A percentile compares a stretch with the other conserved stretches of the same genome.
Evolutionary conservation across 345 rosid genomes (phyloP).

Genomic region (Syzygium grande): DNA sequence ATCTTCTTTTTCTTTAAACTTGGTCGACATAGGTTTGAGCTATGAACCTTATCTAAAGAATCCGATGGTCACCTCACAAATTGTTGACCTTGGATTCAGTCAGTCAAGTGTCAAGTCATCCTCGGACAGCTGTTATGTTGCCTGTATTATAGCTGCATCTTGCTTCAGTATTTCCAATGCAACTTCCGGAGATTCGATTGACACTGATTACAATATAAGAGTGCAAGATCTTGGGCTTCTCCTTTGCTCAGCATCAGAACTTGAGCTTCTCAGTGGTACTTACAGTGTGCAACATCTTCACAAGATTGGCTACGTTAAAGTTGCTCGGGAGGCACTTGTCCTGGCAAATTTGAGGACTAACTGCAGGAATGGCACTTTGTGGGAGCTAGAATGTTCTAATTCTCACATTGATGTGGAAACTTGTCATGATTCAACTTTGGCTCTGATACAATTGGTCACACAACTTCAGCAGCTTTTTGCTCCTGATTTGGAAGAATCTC

Average conservation of each 20-base stretch:
- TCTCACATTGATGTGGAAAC: conserved; percentile 61
- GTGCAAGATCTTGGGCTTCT: conserved; percentile 88
- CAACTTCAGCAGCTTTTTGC: conserved; percentile 84
- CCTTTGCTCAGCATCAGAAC: conserved; percentile 40
- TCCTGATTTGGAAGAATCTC: conserved; percentile 85
- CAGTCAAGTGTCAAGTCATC: conserved; percentile 23
- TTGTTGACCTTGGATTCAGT: conserved; percentile 10
- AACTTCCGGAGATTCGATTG: conserved; percentile 22
- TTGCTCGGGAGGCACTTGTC: conserved; percentile 64
- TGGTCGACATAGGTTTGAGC: conserved; percentile 85
- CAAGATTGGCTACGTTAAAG: conserved; percentile 65
- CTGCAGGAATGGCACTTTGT: conserved; percentile 44
- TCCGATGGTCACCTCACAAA: conserved; percentile 1
- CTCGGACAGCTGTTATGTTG: conserved; percentile 31
- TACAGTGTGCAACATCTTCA: conserved; percentile 59
- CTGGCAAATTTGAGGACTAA: conserved; percentile 55
- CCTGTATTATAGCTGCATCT: conserved; percentile 87
- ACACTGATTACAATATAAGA: conserved; percentile 48
- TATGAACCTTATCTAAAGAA: conserved; percentile 64
- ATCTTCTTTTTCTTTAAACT: conserved; percentile 57
- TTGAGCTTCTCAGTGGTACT: conserved; percentile 35
- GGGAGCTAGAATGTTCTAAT: conserved; percentile 77
- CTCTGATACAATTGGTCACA: conserved; percentile 58
- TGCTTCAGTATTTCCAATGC: conserved; percentile 49
- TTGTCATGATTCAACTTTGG: conserved; percentile 82